Conservation (phyloP, 2,329 filamentous ascomycete genomes). For the Hortaea sp. region DNA sequence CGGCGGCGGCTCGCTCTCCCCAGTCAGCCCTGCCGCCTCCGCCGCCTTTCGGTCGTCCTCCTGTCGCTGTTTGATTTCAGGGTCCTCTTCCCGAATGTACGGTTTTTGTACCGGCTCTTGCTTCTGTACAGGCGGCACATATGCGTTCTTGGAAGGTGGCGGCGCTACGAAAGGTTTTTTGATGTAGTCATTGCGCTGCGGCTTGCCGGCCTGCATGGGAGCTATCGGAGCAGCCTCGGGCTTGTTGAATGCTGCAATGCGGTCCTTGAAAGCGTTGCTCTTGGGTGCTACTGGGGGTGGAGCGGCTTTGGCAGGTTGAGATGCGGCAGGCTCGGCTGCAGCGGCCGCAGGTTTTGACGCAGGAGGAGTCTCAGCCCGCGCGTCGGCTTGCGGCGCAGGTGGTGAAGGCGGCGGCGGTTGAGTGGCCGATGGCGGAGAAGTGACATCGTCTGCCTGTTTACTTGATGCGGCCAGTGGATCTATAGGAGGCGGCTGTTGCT, state of each 20-base stretch:
- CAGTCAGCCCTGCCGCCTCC: conserved; percentile 53
- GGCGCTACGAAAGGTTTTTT: conserved; percentile 96
- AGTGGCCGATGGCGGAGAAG: conserved; percentile 16
- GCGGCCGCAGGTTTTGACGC: conserved; percentile 29
- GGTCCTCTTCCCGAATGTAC: conserved; percentile 82
- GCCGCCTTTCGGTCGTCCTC: conserved; percentile 57
- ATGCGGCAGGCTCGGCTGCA: conserved; percentile 30
- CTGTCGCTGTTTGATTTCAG: conserved; percentile 51
- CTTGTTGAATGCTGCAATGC: conserved; percentile 96
- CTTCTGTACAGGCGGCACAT: conserved; percentile 67
- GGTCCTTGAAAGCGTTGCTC: conserved; percentile 82
- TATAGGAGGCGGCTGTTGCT: conserved; percentile 25
- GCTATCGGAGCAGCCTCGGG: conserved; percentile 71
- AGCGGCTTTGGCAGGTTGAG: conserved; percentile 28
- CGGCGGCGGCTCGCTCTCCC: conserved; percentile 29
- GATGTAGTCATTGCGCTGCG: conserved; percentile 61
- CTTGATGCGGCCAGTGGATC: conserved; percentile 15
- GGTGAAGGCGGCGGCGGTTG: conserved; percentile 10
- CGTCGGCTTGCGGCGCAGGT: conserved; percentile 4
- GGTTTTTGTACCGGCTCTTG: conserved; percentile 57
- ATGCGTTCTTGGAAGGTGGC: conserved; percentile 85
- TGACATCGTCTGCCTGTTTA: conserved; percentile 13
- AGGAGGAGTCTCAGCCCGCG: conserved; percentile 16
- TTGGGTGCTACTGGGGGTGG: conserved; percentile 57
- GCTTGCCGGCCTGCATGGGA: conserved; percentile 74